Conservation (phyloP, 192 early-diverging fungal genomes). For the Mycoemilia scoparia region DNA sequence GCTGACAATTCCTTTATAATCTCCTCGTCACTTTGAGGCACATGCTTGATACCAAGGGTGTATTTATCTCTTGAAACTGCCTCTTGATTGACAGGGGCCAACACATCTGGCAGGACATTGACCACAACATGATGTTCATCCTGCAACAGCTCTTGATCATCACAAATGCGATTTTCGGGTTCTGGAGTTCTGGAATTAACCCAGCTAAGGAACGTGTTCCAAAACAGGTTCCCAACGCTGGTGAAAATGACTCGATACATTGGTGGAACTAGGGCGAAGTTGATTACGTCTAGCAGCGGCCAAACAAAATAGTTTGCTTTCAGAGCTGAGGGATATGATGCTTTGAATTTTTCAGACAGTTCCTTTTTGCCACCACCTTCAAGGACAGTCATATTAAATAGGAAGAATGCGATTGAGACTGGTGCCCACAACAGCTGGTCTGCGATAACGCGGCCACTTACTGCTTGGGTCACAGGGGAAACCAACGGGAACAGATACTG, state of each 20-base stretch:
- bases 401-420: slow-evolving; percentile 43
- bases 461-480: too few relatives aligned
- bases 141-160: too few relatives aligned
- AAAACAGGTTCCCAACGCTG: slow-evolving; percentile 49
- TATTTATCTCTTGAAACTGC: too few relatives aligned
- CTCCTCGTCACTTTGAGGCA: too few relatives aligned
- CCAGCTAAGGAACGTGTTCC: slow-evolving; percentile 64
- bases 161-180: too few relatives aligned
- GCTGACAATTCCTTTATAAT: too few relatives aligned
- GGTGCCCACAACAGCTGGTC: slow-evolving; percentile 55
- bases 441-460: slow-evolving; percentile 34
- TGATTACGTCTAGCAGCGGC: slow-evolving; percentile 52
- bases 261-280: slow-evolving; percentile 58
- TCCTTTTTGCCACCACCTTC: slow-evolving; percentile 25
- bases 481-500: too few relatives aligned
- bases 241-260: slow-evolving; percentile 54
- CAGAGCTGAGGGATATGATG: slow-evolving; percentile 10
- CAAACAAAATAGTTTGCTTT: slow-evolving; percentile 30
- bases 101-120: too few relatives aligned
- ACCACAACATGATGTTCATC: too few relatives aligned
- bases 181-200: too few relatives aligned
- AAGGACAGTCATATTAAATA: slow-evolving; percentile 29
- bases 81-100: too few relatives aligned
- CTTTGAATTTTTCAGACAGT: slow-evolving; percentile 16
- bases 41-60: too few relatives aligned